A percentile compares a stretch with the other conserved stretches of the same genome.
Conservation (phyloP, 2,329 filamentous ascomycete species). For the Grosmannia serpens region DNA sequence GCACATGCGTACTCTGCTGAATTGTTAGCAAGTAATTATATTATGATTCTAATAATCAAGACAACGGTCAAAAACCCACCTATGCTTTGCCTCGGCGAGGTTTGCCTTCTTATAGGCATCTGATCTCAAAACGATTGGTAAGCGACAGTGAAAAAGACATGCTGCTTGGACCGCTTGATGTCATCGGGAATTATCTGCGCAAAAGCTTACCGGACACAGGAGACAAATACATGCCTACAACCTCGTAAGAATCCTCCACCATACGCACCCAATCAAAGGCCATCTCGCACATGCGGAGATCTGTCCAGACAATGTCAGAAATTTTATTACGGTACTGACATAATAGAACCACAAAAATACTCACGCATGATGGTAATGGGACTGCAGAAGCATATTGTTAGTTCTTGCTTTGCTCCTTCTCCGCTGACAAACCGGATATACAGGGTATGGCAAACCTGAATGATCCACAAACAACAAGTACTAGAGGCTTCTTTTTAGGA, state of each 20-base stretch:
- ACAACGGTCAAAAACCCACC: background rate
- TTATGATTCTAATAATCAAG: too few relatives aligned
- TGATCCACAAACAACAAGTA: constrained; percentile 24
- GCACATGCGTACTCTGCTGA: constrained; percentile 73
- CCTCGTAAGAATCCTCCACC: constrained; percentile 50
- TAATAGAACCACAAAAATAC: background rate
- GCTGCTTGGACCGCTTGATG: too few relatives aligned
- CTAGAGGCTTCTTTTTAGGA: constrained; percentile 19
- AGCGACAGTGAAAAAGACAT: background rate
- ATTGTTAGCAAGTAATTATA: background rate
- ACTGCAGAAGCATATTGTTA: constrained; percentile 4
- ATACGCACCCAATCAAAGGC: constrained; percentile 24
- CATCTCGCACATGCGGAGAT: constrained; percentile 27
- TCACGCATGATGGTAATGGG: constrained; percentile 17
- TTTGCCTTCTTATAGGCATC: constrained; percentile 67
- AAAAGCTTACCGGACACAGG: constrained; percentile 34
- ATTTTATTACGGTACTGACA: background rate
- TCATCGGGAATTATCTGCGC: background rate
- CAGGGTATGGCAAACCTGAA: constrained; percentile 17
- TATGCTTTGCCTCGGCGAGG: constrained; percentile 35
- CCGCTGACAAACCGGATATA: background rate
- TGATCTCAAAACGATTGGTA: background rate
- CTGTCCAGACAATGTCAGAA: constrained; percentile 13
- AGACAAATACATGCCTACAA: constrained; percentile 75
- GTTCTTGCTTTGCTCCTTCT: background rate